These are phyloP conservation scores for Xylariaceae sp. DNA, from an alignment of 2,329 filamentous ascomycete genomes.

Conservation along the genomic window DNA sequence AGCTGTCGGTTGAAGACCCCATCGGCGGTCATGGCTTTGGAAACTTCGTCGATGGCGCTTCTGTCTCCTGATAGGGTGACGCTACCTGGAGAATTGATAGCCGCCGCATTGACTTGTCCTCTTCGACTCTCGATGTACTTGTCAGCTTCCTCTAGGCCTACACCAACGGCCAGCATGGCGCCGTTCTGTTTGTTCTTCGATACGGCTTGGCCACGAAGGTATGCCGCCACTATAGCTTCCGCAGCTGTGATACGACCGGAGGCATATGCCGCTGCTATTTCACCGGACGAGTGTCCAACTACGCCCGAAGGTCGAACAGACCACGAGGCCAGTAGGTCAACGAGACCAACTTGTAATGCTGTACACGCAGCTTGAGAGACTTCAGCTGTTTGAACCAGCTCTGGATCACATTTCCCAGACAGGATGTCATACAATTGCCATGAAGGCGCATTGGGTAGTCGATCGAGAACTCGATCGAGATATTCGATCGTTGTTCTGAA, in stretches of 20 bases:
- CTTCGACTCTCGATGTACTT: slow-evolving; percentile 1
- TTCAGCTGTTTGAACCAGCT: slow-evolving; percentile 15
- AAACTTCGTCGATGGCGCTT: slow-evolving; percentile 15
- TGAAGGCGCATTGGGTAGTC: neutral
- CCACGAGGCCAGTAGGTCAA: slow-evolving; percentile 32
- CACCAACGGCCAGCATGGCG: slow-evolving; percentile 19
- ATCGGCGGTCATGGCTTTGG: slow-evolving; percentile 3
- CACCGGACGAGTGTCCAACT: slow-evolving; percentile 35
- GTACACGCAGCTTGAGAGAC: slow-evolving; percentile 31
- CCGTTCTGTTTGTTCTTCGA: neutral
- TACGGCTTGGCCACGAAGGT: slow-evolving; percentile 15
- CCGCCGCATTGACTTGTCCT: slow-evolving; percentile 6
- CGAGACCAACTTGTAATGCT: slow-evolving; percentile 34
- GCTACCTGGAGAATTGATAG: slow-evolving; percentile 28
- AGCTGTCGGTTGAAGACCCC: slow-evolving; percentile 24
- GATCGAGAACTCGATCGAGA: slow-evolving; percentile 15
- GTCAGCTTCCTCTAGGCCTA: neutral
- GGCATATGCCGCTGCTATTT: slow-evolving; percentile 31
- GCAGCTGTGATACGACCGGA: slow-evolving; percentile 17
- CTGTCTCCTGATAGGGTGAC: slow-evolving; percentile 29
- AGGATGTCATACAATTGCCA: slow-evolving; percentile 15
- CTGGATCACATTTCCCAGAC: neutral
- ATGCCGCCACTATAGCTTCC: slow-evolving; percentile 22
- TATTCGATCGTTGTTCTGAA: slow-evolving; percentile 10
- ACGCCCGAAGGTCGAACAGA: slow-evolving; percentile 34